These are phyloP conservation scores for Malus hybrid DNA, from an alignment of 331 rosid genomes.

Conservation along the genomic window DNA sequence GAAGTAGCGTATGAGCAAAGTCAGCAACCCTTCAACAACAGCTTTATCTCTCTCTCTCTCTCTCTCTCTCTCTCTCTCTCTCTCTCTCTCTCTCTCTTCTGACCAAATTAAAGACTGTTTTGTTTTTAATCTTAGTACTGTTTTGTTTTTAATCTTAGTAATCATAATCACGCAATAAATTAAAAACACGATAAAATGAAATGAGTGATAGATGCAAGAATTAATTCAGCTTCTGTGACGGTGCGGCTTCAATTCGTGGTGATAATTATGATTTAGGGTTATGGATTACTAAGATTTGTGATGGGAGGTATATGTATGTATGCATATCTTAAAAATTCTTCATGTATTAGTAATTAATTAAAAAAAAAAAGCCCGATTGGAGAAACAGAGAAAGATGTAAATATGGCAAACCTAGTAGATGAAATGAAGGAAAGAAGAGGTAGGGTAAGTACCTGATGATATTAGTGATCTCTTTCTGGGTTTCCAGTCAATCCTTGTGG, in stretches of 20 bases:
- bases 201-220: not conserved
- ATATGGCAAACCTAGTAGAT: no score
- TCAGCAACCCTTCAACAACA: not conserved
- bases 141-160: not conserved
- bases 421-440: no score
- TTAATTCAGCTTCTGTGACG: no score
- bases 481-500: constrained; percentile 76
- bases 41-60: not conserved
- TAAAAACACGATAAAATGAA: not conserved
- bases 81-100: not conserved
- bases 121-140: not conserved
- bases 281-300: no score
- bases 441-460: not conserved
- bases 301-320: no score
- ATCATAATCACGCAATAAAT: not conserved
- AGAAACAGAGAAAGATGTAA: no score
- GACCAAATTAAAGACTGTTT: not conserved
- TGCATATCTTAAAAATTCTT: no score
- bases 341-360: no score
- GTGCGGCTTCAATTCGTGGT: no score
- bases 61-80: constrained; percentile 3
- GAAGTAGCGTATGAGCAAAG: constrained; percentile 23
- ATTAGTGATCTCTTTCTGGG: constrained; percentile 62
- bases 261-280: no score
- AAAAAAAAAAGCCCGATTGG: no score